Base-by-base conservation (phyloP, 139 green algal genomes). In the Haematococcus lacustris region DNA sequence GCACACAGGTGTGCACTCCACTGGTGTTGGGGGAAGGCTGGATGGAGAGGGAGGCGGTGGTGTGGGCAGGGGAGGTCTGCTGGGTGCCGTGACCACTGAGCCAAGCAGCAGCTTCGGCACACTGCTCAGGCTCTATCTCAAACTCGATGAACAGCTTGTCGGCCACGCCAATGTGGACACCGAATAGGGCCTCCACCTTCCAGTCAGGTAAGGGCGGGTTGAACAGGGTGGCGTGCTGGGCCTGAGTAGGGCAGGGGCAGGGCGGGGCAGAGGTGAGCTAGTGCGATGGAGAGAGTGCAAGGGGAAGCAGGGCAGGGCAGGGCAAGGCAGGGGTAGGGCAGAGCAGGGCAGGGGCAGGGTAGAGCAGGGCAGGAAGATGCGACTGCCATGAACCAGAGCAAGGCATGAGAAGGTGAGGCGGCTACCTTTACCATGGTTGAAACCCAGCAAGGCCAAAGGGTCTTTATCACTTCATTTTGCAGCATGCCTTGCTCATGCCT, bases 81-180 rank as follows among this genome's bases (percentile, higher is more conserved):
- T n/a, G n/a, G n/a, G n/a, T 62, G 51, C 32, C 32, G 51, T 62
- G 51, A 25, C 25, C 30, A 28, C 25, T 62, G 37, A 69, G 63
- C 63, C 63, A 69, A 7, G 33, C 35, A 26, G 63, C 63, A 33
- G 63, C 63, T 5, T 69, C 63, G 7, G 17, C 3, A 1, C 37
- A 35, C 37, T 37, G 63, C 3, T 21, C 2, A 32, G 63, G 37
- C 38, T 69, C 63, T 25, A 75, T 57, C 38, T 75, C 70, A 68
- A 76, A 83, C 62, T 88, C 79, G 1, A 88, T 38, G 70, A 88
- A 88, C n/a, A 88, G 30, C 50, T 88, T 88, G 30, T 88, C 80
- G 1, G 80, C 76, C 9, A 80, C 70, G 1, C 82, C 82, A 47
- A 88, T 82, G 38, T 78, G 69, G 38, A 86, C 51, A 3, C 63